These are phyloP conservation scores for Fusarium equiseti DNA, from an alignment of 2,329 filamentous ascomycete genomes.

Conservation along the genomic window DNA sequence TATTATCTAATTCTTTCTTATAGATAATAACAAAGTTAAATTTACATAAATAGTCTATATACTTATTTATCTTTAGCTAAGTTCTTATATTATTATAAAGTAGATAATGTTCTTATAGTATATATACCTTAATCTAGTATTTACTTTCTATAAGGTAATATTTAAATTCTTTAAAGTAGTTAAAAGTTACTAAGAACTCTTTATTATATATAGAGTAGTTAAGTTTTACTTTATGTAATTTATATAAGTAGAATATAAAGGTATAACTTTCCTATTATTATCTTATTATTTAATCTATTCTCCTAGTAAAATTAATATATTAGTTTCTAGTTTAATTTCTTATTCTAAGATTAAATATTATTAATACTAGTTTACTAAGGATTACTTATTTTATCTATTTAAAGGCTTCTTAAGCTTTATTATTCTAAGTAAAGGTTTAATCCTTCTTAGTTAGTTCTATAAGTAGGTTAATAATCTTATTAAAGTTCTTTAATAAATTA, in stretches of 20 bases:
- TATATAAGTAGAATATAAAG: too few relatives aligned
- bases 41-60: too few relatives aligned
- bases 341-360: background rate
- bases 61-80: too few relatives aligned
- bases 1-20: too few relatives aligned
- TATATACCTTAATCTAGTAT: too few relatives aligned
- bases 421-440: background rate
- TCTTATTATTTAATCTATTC: background rate
- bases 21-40: too few relatives aligned
- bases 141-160: too few relatives aligned
- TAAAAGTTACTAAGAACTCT: too few relatives aligned
- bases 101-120: background rate
- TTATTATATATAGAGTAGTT: too few relatives aligned
- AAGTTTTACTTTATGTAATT: too few relatives aligned
- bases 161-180: too few relatives aligned
- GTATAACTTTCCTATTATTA: too few relatives aligned
- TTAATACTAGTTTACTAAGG: background rate
- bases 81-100: background rate
- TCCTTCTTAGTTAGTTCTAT: slow-evolving; percentile 19
- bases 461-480: slow-evolving; percentile 3
- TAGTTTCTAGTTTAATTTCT: background rate
- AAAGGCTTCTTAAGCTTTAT: background rate
- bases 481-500: slow-evolving; percentile 32
- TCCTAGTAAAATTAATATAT: background rate
- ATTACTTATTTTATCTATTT: background rate